Evolutionary conservation across 257 asterid species (phyloP), one percentile per base, ranked within the genome.

Genomic region (Solanum verrucosum): DNA sequence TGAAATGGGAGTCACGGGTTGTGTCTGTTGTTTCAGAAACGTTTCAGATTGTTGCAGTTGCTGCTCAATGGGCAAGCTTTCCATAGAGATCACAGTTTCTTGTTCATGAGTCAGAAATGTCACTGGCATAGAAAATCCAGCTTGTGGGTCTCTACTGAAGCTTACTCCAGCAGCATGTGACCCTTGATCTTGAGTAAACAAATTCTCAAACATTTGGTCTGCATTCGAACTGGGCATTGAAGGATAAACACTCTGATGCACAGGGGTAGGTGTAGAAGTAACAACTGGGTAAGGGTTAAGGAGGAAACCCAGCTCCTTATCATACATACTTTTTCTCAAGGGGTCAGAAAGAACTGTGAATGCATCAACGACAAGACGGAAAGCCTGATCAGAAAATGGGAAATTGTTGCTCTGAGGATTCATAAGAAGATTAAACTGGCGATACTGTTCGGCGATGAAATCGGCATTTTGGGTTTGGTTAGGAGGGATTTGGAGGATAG

Each of bases 311-410:
- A 96, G 88, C 88, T 97, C 95, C 29, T 92, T 93, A 89, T 97
- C 99, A 88, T 96, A 97, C 88, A 87, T 3, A 13, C 91, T 84
- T 87, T 95, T 97, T 73, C 91, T 90, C 21, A 95, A 72, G 16
- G 98, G 96, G 71, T 96, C 91, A 8, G 98, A 94, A 25, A 97
- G 94, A 5, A 94, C 92, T 13, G 93, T 77, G 95, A 96, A 97
- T 1, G 99, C 99, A 75, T 94, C 96, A 25, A 92, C 71, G 20
- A 96, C 96, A 52, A 93, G 91, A 1, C 95, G 92, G 88, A 93
- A 97, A 31, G 99, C 99, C 25, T 93, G 95, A n/a, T 94, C 99
- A 10, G 98, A 94, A 73, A 92, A 94, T 14, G 98, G 96, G 27
- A 91, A 93, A 84, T 77, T 93, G 83, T 96, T 96, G 56, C 89